Conservation (phyloP, 805 yeast genomes). For the Saccharomycopsis javanensis region DNA sequence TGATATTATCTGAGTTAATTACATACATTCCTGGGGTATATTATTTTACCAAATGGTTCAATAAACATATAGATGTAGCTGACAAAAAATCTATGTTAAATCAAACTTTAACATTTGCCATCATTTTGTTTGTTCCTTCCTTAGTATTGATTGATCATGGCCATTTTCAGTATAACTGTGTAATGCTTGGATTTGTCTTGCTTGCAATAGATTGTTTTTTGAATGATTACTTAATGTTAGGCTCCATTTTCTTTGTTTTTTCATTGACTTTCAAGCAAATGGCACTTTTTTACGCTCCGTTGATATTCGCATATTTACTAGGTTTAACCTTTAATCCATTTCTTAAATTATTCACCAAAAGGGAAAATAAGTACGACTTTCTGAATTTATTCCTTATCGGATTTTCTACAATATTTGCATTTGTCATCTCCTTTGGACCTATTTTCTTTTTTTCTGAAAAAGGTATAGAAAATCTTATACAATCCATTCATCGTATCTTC, state of each 20-base stretch:
- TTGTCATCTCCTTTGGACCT: constrained; percentile 48
- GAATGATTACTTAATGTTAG: constrained; percentile 52
- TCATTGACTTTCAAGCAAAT: constrained; percentile 87
- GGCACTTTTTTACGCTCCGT: constrained; percentile 90
- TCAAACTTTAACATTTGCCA: constrained; percentile 65
- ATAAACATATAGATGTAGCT: constrained; percentile 37
- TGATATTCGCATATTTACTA: constrained; percentile 71
- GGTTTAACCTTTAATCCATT: constrained; percentile 19
- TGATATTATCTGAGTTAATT: constrained; percentile 61
- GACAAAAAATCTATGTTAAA: constrained; percentile 51
- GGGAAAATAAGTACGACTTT: constrained; percentile 32
- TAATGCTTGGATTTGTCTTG: constrained; percentile 83
- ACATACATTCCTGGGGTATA: constrained; percentile 75
- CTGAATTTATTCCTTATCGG: constrained; percentile 54
- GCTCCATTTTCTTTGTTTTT: constrained; percentile 67
- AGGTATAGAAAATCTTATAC: constrained; percentile 25
- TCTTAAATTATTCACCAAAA: constrained; percentile 10
- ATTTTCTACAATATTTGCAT: constrained; percentile 48
- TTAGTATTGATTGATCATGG: constrained; percentile 88
- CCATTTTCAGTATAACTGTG: constrained; percentile 90
- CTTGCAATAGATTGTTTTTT: constrained; percentile 56
- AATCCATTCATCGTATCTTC: constrained; percentile 65
- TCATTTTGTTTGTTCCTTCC: constrained; percentile 78
- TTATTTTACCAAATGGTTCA: constrained; percentile 60
- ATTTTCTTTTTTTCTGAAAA: constrained; percentile 39